These are phyloP conservation scores for Amylostereum chailletii DNA, from an alignment of 1,284 basidiomycete genomes.

Conservation along the genomic window DNA sequence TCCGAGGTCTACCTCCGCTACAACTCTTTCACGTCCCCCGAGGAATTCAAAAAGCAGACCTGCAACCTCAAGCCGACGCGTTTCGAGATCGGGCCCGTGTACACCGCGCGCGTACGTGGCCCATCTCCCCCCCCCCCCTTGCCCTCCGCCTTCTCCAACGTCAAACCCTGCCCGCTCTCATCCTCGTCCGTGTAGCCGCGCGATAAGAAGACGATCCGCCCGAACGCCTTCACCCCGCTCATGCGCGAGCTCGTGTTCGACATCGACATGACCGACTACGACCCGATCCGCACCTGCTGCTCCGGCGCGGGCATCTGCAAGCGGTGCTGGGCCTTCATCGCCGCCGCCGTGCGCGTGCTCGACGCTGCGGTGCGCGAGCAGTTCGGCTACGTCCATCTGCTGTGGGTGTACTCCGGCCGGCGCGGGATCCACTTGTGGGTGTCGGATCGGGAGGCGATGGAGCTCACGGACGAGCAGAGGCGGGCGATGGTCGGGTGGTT, in stretches of 20 bases:
- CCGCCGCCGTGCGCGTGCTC: slow-evolving; percentile 86
- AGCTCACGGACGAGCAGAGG: slow-evolving; percentile 87
- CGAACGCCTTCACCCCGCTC: slow-evolving; percentile 69
- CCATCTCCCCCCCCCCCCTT: too few species aligned
- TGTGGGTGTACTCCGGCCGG: slow-evolving; percentile 99
- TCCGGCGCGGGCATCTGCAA: slow-evolving; percentile 87
- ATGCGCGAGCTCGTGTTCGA: slow-evolving; percentile 96
- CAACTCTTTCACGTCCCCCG: slow-evolving; percentile 79
- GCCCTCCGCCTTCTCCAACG: too few species aligned
- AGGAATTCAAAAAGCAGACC: slow-evolving; percentile 91
- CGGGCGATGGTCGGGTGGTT: slow-evolving; percentile 82
- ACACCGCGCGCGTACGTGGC: slow-evolving; percentile 71
- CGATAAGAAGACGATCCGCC: slow-evolving; percentile 82
- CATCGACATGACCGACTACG: slow-evolving; percentile 99
- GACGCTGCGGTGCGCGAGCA: slow-evolving; percentile 76
- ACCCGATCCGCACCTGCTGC: slow-evolving; percentile 93
- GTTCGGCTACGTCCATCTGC: slow-evolving; percentile 74
- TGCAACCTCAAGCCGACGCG: slow-evolving; percentile 78
- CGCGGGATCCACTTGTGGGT: slow-evolving; percentile 99
- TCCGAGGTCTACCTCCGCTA: slow-evolving; percentile 94
- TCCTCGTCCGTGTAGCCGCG: slow-evolving; percentile 52
- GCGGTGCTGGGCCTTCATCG: slow-evolving; percentile 93
- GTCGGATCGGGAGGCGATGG: slow-evolving; percentile 83
- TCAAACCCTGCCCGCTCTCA: slow-evolving; percentile 4
- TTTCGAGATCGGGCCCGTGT: slow-evolving; percentile 96